Conservation (phyloP, 106 monocot species). For the Dendrobium catenatum region DNA sequence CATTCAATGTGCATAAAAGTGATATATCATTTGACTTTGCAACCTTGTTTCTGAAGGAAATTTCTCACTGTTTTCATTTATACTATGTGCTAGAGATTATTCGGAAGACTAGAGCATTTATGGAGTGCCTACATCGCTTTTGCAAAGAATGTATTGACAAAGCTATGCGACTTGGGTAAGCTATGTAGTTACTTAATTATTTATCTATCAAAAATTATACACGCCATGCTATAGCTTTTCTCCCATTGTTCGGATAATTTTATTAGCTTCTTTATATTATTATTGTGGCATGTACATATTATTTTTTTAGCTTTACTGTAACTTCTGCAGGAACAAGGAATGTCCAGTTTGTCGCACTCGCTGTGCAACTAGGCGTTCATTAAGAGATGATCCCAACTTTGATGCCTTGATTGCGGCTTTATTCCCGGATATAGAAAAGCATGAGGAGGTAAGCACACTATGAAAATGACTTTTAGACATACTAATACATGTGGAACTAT, state of each 20-base stretch:
- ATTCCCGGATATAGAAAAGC: slow-evolving; percentile 94
- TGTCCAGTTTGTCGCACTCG: slow-evolving; percentile 97
- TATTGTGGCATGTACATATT: background rate
- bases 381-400: slow-evolving; percentile 96
- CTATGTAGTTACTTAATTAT: background rate
- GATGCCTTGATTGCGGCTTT: slow-evolving; percentile 82
- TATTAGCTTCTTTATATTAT: too few species aligned
- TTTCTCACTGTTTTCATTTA: background rate
- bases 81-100: slow-evolving; percentile 67
- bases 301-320: background rate
- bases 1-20: too few species aligned
- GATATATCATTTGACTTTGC: background rate
- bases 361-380: slow-evolving; percentile 92
- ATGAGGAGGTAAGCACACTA: slow-evolving; percentile 65
- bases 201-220: too few species aligned
- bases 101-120: slow-evolving; percentile 94
- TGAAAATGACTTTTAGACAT: background rate
- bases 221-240: too few species aligned
- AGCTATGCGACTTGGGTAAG: slow-evolving; percentile 55
- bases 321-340: slow-evolving; percentile 76
- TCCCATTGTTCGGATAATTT: too few species aligned
- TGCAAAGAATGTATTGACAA: slow-evolving; percentile 97
- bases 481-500: too few species aligned
- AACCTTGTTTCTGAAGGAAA: background rate
- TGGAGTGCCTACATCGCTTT: slow-evolving; percentile 96